These are phyloP conservation scores for Leccinum boreale DNA, from an alignment of 768 basidiomycete species.

Conservation along the genomic window DNA sequence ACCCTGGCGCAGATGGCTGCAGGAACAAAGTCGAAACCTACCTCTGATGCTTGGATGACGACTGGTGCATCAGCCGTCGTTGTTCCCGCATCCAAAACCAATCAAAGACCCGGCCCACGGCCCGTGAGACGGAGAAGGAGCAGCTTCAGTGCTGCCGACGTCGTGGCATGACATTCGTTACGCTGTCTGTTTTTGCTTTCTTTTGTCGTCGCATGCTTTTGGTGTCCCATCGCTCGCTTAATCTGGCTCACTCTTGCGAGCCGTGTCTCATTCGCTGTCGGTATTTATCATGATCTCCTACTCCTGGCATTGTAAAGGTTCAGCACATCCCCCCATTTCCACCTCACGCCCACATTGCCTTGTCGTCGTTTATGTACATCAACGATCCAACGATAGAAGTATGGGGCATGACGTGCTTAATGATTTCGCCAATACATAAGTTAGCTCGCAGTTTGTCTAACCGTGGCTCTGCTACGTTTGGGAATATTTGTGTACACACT, in stretches of 20 bases:
- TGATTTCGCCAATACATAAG: not conserved
- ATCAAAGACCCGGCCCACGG: slow-evolving; percentile 70
- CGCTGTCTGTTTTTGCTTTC: slow-evolving; percentile 14
- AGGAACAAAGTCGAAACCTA: slow-evolving; percentile 33
- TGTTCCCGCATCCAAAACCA: slow-evolving; percentile 61
- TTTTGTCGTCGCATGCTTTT: slow-evolving; percentile 3
- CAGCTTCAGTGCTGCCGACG: slow-evolving; percentile 85
- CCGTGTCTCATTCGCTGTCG: slow-evolving; percentile 8
- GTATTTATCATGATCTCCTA: slow-evolving; percentile 30
- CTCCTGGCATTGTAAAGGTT: slow-evolving; percentile 29
- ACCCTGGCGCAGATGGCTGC: slow-evolving; percentile 51
- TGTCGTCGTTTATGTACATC: slow-evolving; percentile 18
- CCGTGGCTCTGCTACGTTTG: slow-evolving; percentile 11
- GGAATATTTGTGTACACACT: slow-evolving; percentile 86
- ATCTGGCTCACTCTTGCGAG: slow-evolving; percentile 2
- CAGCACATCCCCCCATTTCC: slow-evolving; percentile 18
- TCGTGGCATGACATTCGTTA: slow-evolving; percentile 57
- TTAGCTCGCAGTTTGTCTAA: not conserved
- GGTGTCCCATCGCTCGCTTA: slow-evolving; percentile 1
- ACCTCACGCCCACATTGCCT: slow-evolving; percentile 15
- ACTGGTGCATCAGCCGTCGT: slow-evolving; percentile 67
- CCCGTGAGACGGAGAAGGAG: slow-evolving; percentile 74
- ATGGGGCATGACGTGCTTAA: slow-evolving; percentile 5
- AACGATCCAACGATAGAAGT: slow-evolving; percentile 9
- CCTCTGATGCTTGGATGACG: slow-evolving; percentile 73